A percentile compares a stretch with the other conserved stretches of the same genome.
Evolutionary conservation across 352 stramenopile species (phyloP).

Genomic region (Phytophthora sojae): DNA sequence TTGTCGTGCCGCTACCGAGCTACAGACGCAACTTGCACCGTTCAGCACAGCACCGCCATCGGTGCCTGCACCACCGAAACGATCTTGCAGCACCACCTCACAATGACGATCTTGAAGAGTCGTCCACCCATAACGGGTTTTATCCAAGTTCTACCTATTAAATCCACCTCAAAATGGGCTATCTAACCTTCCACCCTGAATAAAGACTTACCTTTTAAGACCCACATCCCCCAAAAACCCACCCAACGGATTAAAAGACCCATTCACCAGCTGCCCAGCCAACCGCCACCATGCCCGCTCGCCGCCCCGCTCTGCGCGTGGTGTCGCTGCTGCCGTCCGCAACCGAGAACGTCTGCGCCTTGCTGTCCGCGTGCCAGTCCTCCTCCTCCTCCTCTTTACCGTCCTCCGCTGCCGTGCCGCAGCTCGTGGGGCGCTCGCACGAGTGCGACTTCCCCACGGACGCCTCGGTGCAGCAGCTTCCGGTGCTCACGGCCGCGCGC

Average conservation of each 20-base stretch:
- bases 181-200: too few relatives aligned
- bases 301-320: slow-evolving; percentile 46
- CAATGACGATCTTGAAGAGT: too few relatives aligned
- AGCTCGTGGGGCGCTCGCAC: slow-evolving; percentile 76
- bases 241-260: not conserved
- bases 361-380: slow-evolving; percentile 34
- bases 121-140: too few relatives aligned
- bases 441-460: slow-evolving; percentile 69
- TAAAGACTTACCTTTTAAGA: too few relatives aligned
- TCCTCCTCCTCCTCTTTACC: too few relatives aligned
- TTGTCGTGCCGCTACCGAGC: too few relatives aligned
- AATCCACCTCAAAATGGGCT: too few relatives aligned
- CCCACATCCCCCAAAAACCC: too few relatives aligned
- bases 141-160: too few relatives aligned
- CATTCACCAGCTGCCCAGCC: too few relatives aligned
- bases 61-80: not conserved
- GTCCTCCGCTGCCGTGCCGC: slow-evolving; percentile 9
- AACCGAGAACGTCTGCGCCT: slow-evolving; percentile 67
- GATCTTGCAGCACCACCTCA: not conserved
- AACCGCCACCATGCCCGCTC: not conserved
- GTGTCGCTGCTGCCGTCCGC: slow-evolving; percentile 76
- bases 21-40: too few relatives aligned
- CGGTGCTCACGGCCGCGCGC: slow-evolving; percentile 61
- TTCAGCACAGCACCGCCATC: not conserved
- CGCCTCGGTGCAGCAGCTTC: slow-evolving; percentile 44